phyloP scores from a whole-genome alignment of 495 filamentous ascomycete species.

The Sordaria brevicollis region DNA sequence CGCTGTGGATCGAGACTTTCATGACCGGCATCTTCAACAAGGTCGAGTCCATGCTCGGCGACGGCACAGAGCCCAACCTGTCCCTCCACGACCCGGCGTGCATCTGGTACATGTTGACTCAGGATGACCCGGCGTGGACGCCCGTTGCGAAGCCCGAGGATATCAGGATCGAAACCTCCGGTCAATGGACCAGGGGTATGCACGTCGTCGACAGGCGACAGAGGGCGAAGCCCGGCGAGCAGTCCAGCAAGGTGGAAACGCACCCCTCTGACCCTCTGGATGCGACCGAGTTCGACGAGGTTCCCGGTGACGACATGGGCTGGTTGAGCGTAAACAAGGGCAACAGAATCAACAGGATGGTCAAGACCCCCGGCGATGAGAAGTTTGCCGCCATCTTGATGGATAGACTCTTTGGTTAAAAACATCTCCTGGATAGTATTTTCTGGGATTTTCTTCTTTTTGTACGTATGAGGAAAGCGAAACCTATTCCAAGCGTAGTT shows the following conservation, averaged over 20 bases:
- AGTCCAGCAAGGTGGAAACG: slow-evolving; percentile 34
- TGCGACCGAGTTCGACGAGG: slow-evolving; percentile 22
- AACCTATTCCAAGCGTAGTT: slow-evolving; percentile 16
- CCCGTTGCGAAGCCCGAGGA: slow-evolving; percentile 46
- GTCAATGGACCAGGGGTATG: slow-evolving; percentile 93
- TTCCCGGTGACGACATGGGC: slow-evolving; percentile 51
- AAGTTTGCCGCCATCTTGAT: slow-evolving; percentile 39
- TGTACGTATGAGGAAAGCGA: slow-evolving; percentile 10
- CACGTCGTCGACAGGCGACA: slow-evolving; percentile 70
- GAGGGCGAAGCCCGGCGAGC: slow-evolving; percentile 45
- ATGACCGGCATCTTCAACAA: slow-evolving; percentile 67
- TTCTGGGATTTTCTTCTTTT: neutral
- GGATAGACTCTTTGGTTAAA: slow-evolving; percentile 36
- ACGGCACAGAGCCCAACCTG: slow-evolving; percentile 46
- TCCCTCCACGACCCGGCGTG: slow-evolving; percentile 82
- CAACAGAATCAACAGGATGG: slow-evolving; percentile 67
- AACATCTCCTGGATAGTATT: neutral
- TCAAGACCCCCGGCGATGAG: slow-evolving; percentile 45
- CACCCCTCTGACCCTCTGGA: slow-evolving; percentile 21
- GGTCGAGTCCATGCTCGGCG: slow-evolving; percentile 49
- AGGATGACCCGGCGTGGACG: slow-evolving; percentile 40
- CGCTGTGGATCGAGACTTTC: slow-evolving; percentile 72
- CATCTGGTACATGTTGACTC: slow-evolving; percentile 74
- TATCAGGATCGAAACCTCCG: slow-evolving; percentile 74
- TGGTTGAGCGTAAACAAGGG: slow-evolving; percentile 64